Base-by-base conservation (phyloP, 805 yeast species). In the Myxozyma nipponensis region DNA sequence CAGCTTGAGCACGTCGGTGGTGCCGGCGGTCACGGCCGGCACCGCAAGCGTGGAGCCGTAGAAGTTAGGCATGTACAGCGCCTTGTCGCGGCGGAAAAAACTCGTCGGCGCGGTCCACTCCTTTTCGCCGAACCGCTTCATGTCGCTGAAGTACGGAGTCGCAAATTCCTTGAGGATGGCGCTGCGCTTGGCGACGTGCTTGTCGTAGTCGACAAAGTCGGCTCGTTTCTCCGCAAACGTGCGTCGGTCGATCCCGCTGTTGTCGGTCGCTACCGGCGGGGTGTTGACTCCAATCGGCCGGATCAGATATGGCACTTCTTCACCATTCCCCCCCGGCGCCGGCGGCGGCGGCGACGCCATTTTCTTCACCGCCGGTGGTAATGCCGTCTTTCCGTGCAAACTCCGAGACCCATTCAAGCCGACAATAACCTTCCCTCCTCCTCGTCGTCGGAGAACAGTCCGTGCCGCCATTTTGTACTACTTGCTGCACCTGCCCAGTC, bases 41-140 rank as follows among this genome's bases (percentile, higher is more conserved):
- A 17, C 15, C 2, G 60, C 63, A 34, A 88, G 63, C 1, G 82
- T 73, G 74, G 61, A 78, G 78, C 63, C 91, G 23, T 69, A 64
- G 52, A 91, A 72, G 63, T 89, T 89, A 7, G 98, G 96, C 69
- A 93, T 87, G 65, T 79, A 93, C 42, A 80, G 69, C 0, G 97
- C 75, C 62, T 77, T 83, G 5, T 85, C 90, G 10, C 73, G 69
- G 52, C 77, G 78, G 77, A 91, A 90, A 60, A 78, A 83, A 1
- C 89, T 78, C n/a, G 77, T 73, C 1, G 98, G 98, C 0, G 96
- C 78, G 17, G 76, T 71, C 71, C 89, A 93, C 56, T 90, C 74
- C 68, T 89, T 88, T 59, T 83, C 83, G 43, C 83, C 72, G 63
- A 79, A 83, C 2, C 77, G 58, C n/a, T 49, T 49, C 45, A 82